phyloP scores from a whole-genome alignment of 2,329 filamentous ascomycete genomes.

The Diaporthe eres region DNA sequence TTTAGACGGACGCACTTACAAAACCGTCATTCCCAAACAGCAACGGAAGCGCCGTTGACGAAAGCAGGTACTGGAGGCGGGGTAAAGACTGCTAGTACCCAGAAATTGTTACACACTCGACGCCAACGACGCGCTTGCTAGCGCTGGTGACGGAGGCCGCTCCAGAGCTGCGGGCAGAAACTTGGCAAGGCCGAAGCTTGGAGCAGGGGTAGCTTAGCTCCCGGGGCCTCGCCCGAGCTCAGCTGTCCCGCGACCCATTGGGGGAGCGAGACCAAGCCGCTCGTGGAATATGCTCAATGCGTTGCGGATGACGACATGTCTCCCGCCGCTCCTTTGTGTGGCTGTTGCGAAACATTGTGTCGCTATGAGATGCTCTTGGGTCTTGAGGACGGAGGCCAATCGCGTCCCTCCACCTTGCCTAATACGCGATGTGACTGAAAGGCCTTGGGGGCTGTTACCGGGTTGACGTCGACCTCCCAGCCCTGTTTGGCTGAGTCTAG shows the following conservation, averaged over 20 bases:
- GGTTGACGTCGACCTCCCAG: slow-evolving; percentile 13
- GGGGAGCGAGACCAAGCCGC: not conserved
- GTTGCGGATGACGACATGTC: slow-evolving; percentile 26
- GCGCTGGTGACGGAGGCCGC: slow-evolving; percentile 27
- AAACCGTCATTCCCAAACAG: slow-evolving; percentile 16
- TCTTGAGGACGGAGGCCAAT: not conserved
- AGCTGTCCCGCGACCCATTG: not conserved
- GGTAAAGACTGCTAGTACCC: slow-evolving; percentile 29
- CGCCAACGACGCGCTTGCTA: slow-evolving; percentile 11
- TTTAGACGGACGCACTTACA: not conserved
- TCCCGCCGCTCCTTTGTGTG: slow-evolving; percentile 6
- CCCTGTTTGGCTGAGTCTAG: not conserved
- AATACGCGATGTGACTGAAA: slow-evolving; percentile 24
- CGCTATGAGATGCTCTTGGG: slow-evolving; percentile 6
- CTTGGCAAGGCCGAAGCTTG: slow-evolving; percentile 27
- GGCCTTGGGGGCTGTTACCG: not conserved
- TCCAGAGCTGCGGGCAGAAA: slow-evolving; percentile 22
- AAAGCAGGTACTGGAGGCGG: slow-evolving; percentile 32
- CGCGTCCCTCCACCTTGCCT: slow-evolving; percentile 7
- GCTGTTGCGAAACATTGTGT: slow-evolving; percentile 21
- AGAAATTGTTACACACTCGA: slow-evolving; percentile 15
- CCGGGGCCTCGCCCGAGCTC: not conserved
- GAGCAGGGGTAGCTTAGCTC: slow-evolving; percentile 35
- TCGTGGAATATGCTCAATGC: slow-evolving; percentile 16
- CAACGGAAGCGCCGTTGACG: slow-evolving; percentile 31